phyloP scores from a whole-genome alignment of 768 basidiomycete genomes.

The Podaxis sp. region DNA sequence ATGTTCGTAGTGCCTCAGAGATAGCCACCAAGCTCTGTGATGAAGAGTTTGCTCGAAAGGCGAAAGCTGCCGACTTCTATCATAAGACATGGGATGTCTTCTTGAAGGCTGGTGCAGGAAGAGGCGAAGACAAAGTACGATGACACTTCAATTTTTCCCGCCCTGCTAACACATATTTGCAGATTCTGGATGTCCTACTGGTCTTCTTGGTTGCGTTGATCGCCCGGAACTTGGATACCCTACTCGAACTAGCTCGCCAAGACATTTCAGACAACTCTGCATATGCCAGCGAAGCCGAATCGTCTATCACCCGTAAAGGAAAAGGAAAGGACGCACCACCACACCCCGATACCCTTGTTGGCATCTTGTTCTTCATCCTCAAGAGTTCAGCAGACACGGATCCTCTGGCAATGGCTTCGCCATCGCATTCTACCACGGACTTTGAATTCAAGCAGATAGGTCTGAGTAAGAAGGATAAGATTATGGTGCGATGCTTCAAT shows the following conservation, averaged over 20 bases:
- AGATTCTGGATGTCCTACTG: conserved; percentile 68
- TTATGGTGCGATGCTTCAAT: conserved; percentile 39
- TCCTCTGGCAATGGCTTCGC: conserved; percentile 43
- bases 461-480: conserved; percentile 56
- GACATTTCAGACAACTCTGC: not conserved
- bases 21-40: conserved; percentile 74
- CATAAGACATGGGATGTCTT: conserved; percentile 68
- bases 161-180: not conserved
- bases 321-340: conserved; percentile 13
- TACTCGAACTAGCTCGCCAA: conserved; percentile 51
- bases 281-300: conserved; percentile 13
- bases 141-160: not conserved
- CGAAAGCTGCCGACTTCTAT: conserved; percentile 74
- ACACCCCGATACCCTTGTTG: conserved; percentile 27
- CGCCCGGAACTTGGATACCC: conserved; percentile 53
- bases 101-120: conserved; percentile 53
- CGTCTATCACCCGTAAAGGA: conserved; percentile 11
- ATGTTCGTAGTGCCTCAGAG: conserved; percentile 62
- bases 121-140: conserved; percentile 51
- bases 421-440: conserved; percentile 24
- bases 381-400: conserved; percentile 36
- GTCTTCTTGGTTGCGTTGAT: conserved; percentile 61
- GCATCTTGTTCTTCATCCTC: conserved; percentile 45
- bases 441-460: conserved; percentile 49
- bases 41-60: conserved; percentile 72